Evolutionary conservation across 2,329 filamentous ascomycete genomes (phyloP).

Genomic region (Colletotrichum sp.): DNA sequence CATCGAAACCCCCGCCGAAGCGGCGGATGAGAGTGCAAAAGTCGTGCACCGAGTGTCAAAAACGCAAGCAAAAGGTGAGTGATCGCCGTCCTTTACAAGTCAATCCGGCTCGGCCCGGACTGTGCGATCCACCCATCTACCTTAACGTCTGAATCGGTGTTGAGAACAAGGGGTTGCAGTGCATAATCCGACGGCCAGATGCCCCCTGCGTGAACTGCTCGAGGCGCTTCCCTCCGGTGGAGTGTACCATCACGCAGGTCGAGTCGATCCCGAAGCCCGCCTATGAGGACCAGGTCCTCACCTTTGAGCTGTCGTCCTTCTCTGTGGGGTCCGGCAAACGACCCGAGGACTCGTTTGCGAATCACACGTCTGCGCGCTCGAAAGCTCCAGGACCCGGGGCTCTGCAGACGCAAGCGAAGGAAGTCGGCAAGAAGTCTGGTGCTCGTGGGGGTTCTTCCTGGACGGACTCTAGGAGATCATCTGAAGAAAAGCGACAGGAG

Average conservation of each 20-base stretch:
- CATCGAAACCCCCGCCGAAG: slow-evolving; percentile 10
- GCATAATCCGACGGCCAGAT: slow-evolving; percentile 15
- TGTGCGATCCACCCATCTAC: neutral
- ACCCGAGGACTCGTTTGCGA: neutral
- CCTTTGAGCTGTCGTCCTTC: slow-evolving; percentile 10
- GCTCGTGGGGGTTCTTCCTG: neutral
- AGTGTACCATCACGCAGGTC: slow-evolving; percentile 16
- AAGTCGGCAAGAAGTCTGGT: neutral
- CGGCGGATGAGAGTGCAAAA: slow-evolving; percentile 19
- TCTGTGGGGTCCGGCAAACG: neutral
- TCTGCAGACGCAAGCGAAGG: neutral
- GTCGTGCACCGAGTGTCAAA: slow-evolving; percentile 23
- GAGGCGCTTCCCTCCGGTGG: slow-evolving; percentile 21
- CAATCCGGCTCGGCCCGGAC: neutral
- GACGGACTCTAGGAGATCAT: neutral
- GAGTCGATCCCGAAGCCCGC: neutral
- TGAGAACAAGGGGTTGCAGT: slow-evolving; percentile 3
- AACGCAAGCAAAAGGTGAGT: slow-evolving; percentile 24
- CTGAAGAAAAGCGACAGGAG: neutral
- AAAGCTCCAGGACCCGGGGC: neutral
- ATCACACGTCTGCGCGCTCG: neutral
- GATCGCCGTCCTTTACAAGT: neutral
- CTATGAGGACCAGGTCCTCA: slow-evolving; percentile 15
- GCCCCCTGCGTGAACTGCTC: slow-evolving; percentile 21
- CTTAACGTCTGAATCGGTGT: neutral